Percentiles rank a stretch among this genome's conserved stretches.
Conservation (phyloP, 495 filamentous ascomycete species). For the Acidomyces sp. region DNA sequence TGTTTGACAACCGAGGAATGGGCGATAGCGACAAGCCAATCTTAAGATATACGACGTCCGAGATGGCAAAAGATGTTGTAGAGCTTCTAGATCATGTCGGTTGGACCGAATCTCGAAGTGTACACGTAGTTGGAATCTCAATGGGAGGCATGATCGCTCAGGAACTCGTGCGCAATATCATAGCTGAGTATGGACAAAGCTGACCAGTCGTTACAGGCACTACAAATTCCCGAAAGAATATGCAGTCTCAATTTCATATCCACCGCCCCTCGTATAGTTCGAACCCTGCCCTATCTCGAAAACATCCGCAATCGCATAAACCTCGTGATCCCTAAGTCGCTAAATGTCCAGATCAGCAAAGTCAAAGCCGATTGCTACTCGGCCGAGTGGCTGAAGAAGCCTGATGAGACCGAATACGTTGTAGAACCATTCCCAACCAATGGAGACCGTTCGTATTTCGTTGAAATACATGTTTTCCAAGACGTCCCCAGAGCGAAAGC, state of each 20-base stretch:
- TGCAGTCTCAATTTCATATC: slow-evolving; percentile 54
- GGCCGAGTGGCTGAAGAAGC: slow-evolving; percentile 41
- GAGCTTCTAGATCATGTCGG: slow-evolving; percentile 56
- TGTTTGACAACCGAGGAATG: slow-evolving; percentile 72
- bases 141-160: slow-evolving; percentile 87
- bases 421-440: slow-evolving; percentile 51
- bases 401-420: slow-evolving; percentile 43
- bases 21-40: slow-evolving; percentile 63
- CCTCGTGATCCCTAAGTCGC: slow-evolving; percentile 51
- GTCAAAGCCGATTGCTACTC: slow-evolving; percentile 49
- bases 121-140: slow-evolving; percentile 62
- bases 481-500: too few species aligned
- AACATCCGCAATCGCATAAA: slow-evolving; percentile 55
- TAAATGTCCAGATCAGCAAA: slow-evolving; percentile 43
- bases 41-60: slow-evolving; percentile 54
- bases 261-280: slow-evolving; percentile 59
- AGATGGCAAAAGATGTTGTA: slow-evolving; percentile 61
- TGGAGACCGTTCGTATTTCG: slow-evolving; percentile 60
- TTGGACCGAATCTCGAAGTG: slow-evolving; percentile 46
- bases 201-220: slow-evolving; percentile 29
- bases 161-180: slow-evolving; percentile 41
- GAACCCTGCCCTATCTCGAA: slow-evolving; percentile 45
- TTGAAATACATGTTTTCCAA: too few species aligned
- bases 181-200: not conserved
- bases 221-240: slow-evolving; percentile 48